A percentile compares a stretch with the other conserved stretches of the same genome.
Evolutionary conservation across 1,284 basidiomycete genomes (phyloP).

Genomic region (Apiotrichum veenhuisii): DNA sequence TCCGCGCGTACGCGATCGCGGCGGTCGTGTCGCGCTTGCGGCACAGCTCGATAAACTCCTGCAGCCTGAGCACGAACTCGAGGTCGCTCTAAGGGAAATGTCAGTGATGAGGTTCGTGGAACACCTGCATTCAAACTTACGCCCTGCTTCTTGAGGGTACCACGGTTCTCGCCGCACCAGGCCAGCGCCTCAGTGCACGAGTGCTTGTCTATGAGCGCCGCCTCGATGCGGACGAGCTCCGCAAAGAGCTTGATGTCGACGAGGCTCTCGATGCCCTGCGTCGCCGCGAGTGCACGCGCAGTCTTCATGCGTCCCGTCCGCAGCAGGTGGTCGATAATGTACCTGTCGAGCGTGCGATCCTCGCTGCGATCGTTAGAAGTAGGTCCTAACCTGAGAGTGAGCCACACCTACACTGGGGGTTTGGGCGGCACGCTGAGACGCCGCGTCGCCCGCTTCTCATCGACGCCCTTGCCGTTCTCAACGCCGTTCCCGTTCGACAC

Average conservation of each 20-base stretch:
- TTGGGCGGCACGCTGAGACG: background rate
- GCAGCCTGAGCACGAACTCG: slow-evolving; percentile 90
- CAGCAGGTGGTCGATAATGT: slow-evolving; percentile 88
- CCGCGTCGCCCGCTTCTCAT: background rate
- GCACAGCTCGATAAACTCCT: slow-evolving; percentile 92
- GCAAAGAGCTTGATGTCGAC: slow-evolving; percentile 89
- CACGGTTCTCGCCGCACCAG: slow-evolving; percentile 97
- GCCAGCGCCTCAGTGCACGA: slow-evolving; percentile 81
- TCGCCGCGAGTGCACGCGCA: slow-evolving; percentile 36
- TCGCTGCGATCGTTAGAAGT: slow-evolving; percentile 2
- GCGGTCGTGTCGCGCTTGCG: slow-evolving; percentile 63
- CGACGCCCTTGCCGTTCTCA: background rate
- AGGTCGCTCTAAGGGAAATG: slow-evolving; percentile 70
- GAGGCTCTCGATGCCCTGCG: slow-evolving; percentile 55
- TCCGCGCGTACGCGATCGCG: slow-evolving; percentile 80
- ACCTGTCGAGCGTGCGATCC: slow-evolving; percentile 63
- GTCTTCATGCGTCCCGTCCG: slow-evolving; percentile 51
- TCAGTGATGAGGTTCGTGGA: background rate
- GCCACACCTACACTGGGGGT: background rate
- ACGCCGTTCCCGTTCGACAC: slow-evolving; percentile 1
- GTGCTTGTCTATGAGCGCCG: slow-evolving; percentile 63
- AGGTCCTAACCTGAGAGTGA: background rate
- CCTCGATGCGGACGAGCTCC: slow-evolving; percentile 80
- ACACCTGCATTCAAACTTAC: slow-evolving; percentile 50
- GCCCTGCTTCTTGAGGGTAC: slow-evolving; percentile 83